These are phyloP conservation scores for Ciborinia camelliae DNA, from an alignment of 2,329 filamentous ascomycete species.

Conservation along the genomic window DNA sequence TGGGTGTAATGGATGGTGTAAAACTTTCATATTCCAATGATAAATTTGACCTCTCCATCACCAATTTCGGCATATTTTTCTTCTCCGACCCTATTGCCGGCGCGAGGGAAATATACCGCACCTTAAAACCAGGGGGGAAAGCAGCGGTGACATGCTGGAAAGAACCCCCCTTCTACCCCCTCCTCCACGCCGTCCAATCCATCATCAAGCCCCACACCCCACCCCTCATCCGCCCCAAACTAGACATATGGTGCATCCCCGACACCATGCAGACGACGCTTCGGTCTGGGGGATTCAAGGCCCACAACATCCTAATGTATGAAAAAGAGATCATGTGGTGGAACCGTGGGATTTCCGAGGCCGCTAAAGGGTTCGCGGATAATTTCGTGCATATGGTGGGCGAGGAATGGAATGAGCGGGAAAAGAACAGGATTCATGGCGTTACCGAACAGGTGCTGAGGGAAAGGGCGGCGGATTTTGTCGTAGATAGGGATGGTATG, in stretches of 20 bases:
- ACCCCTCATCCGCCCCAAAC: background rate
- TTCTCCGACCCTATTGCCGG: constrained; percentile 53
- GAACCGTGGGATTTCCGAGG: background rate
- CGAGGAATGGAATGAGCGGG: background rate
- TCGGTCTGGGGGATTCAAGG: fast-evolving
- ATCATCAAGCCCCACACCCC: background rate
- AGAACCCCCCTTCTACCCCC: background rate
- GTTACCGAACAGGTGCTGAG: background rate
- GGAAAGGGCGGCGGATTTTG: background rate
- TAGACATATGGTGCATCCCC: background rate
- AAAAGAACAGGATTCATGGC: background rate
- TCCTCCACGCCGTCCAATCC: background rate
- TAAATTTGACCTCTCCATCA: background rate
- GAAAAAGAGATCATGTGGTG: background rate
- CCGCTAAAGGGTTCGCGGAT: background rate
- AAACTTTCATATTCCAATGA: background rate
- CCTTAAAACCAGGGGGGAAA: constrained; percentile 86
- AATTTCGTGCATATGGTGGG: background rate
- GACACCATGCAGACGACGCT: background rate
- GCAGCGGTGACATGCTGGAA: constrained; percentile 1
- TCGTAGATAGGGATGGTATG: background rate
- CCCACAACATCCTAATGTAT: background rate
- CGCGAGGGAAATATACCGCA: constrained; percentile 74
- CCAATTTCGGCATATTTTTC: constrained; percentile 9
- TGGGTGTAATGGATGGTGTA: background rate